Evolutionary conservation across 805 yeast species (phyloP), one percentile per base, ranked within the genome.

Genomic region (Jamesozyma lodderae): DNA sequence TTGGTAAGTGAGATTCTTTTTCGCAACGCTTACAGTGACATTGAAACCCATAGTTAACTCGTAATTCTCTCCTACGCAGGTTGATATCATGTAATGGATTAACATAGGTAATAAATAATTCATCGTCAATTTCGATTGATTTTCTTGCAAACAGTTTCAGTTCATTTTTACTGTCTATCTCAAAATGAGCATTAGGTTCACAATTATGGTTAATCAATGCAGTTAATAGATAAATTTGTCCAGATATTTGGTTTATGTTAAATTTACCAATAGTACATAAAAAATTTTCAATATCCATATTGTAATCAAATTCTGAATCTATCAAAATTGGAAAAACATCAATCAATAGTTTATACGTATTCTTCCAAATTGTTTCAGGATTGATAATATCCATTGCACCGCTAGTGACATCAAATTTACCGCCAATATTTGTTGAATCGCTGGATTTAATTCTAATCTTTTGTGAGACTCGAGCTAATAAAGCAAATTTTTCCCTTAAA

Each of bases 201-300:
- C 95, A 85, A 49, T 67, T 69, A 54, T 85, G 95, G 52, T 84
- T 84, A 50, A 84, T 62, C 52, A 81, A 82, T 0, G 92, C 75
- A 43, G 80, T 81, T 7, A 69, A 53, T 43, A 75, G 65, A 54
- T 67, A 84, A 14, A 82, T 51, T 35, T 76, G 72, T 2, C 81
- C 77, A 38, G 77, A 79, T 36, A 79, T 63, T 49, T 82, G 81
- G 59, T 84, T 84, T 48, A 84, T 72, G 58, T 82, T 81, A 53
- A 77, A 81, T 42, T 78, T 72, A 2, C 94, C 94, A 48, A 84
- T 59, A 59, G 75, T 74, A 40, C 58, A 62, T 55, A 81, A 56
- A 51, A 68, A 85, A 42, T 73, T 77, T 24, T 75, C 74, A 46
- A 71, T 75, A 13, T 68, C 51, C 32, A 68, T 52, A 15, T 13